A percentile compares a stretch with the other conserved stretches of the same genome.
These are phyloP conservation scores for Penicillium sp. DNA, from an alignment of 2,329 filamentous ascomycete species.

Conservation along the genomic window DNA sequence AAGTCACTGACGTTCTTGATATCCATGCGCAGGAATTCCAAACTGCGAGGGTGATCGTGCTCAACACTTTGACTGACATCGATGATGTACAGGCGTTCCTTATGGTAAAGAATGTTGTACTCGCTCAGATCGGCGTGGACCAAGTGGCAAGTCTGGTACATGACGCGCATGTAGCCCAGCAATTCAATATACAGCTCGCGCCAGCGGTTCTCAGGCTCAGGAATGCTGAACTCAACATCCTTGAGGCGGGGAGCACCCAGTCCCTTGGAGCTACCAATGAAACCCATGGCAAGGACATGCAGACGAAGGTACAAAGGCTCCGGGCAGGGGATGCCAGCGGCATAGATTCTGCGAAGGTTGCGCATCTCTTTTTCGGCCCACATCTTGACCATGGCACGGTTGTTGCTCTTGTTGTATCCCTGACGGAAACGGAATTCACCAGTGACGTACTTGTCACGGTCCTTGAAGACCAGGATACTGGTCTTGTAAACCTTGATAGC, in stretches of 20 bases:
- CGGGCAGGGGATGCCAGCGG: constrained; percentile 84
- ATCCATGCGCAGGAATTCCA: constrained; percentile 96
- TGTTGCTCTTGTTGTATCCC: constrained; percentile 92
- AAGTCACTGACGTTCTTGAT: constrained; percentile 96
- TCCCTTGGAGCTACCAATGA: constrained; percentile 84
- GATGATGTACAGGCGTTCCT: constrained; percentile 83
- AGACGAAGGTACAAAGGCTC: constrained; percentile 85
- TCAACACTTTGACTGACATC: constrained; percentile 98
- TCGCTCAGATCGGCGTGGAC: constrained; percentile 97
- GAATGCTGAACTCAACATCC: constrained; percentile 73
- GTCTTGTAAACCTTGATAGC: constrained; percentile 99
- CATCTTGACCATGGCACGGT: constrained; percentile 94
- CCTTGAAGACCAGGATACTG: constrained; percentile 95
- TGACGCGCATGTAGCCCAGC: constrained; percentile 82
- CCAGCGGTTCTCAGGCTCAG: constrained; percentile 74
- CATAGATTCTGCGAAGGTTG: constrained; percentile 82
- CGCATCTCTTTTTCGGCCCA: constrained; percentile 99
- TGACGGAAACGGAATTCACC: constrained; percentile 90
- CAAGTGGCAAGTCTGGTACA: constrained; percentile 89
- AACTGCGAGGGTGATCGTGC: constrained; percentile 87
- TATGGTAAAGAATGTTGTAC: constrained; percentile 94
- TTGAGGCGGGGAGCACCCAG: constrained; percentile 85
- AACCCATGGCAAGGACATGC: constrained; percentile 95
- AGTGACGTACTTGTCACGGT: constrained; percentile 91
- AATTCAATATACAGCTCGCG: constrained; percentile 77